Conservation (phyloP, 305 asterid species). For the Vinca major region DNA sequence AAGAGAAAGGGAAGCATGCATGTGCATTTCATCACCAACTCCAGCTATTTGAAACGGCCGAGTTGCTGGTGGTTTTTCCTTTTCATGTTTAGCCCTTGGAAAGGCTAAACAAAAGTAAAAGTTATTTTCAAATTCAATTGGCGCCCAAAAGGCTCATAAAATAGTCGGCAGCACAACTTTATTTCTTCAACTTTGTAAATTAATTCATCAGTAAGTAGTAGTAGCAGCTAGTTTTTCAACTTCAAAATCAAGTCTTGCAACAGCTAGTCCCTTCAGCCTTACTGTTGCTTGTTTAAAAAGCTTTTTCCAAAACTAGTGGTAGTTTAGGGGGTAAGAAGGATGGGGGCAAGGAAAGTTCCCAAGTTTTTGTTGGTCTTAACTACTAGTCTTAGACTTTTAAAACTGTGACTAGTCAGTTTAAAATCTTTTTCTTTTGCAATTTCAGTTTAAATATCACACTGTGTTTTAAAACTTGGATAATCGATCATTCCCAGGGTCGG, state of each 20-base stretch:
- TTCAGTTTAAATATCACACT: slow-evolving; percentile 12
- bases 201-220: neutral
- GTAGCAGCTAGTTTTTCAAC: slow-evolving; percentile 7
- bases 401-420: slow-evolving; percentile 39
- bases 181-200: slow-evolving; percentile 2
- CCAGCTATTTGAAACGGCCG: slow-evolving; percentile 22
- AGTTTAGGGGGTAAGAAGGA: slow-evolving; percentile 24
- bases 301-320: neutral
- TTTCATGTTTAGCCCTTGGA: slow-evolving; percentile 37
- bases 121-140: slow-evolving; percentile 20
- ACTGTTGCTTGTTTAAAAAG: slow-evolving; percentile 13
- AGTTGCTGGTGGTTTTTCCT: slow-evolving; percentile 24
- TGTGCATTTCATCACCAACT: slow-evolving; percentile 45
- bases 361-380: slow-evolving; percentile 29
- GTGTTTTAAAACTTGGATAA: slow-evolving; percentile 24
- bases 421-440: slow-evolving; percentile 4
- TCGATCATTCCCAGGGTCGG: slow-evolving; percentile 40
- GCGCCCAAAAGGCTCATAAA: slow-evolving; percentile 27
- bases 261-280: slow-evolving; percentile 24
- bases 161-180: slow-evolving; percentile 18
- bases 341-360: slow-evolving; percentile 43
- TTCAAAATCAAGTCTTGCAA: slow-evolving; percentile 15
- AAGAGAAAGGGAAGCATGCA: slow-evolving; percentile 44
- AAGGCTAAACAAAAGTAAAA: slow-evolving; percentile 33
- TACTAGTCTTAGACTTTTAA: slow-evolving; percentile 50